Evolutionary conservation across 108 stramenopile species (phyloP), one percentile per base, ranked within the genome.

Genomic region (Chaetoceros tenuissimus): DNA sequence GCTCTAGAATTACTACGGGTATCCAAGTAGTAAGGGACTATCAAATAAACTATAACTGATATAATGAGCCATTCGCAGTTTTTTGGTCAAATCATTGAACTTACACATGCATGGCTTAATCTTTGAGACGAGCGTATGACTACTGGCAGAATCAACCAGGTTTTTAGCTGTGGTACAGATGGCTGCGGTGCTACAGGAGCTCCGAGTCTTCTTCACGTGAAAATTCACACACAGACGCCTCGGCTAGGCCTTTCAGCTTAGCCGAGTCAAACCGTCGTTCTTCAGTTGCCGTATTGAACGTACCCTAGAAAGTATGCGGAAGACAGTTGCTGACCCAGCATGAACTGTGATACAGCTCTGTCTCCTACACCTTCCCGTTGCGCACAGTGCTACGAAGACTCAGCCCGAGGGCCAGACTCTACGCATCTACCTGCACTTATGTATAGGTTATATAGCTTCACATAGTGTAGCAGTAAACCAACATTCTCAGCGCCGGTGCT

Each of bases 101-200:
- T 96, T 94, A 96, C 87, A 97, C 96, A 94, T 96, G 96, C 96
- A 97, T 97, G 96, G 94, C 96, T 97, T 97, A 97, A 95, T 97
- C 96, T 97, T 97, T 95, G 93, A 97, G 94, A 95, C 96, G 90
- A 97, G 96, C 96, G 90, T 98, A 98, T 98, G 95, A 96, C 95
- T 96, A 98, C 95, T 98, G 97, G 95, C 97, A 98, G 97, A 94
- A 98, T 98, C 97, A 98, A 98, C 95, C 97, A 98, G 95, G 82
- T 96, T 95, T 79, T 91, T 82, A 78, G 64, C 62, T 46, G 16
- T 13, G 20, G 10, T 51, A 10, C 10, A 17, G 19, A 10, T 10
- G 10, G 21, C 13, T 19, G 13, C 17, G 17, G 18, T 13, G 10
- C 21, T 10, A 19, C 19, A 51, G 50, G 17, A 10, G 19, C 17